Conservation (phyloP, 768 basidiomycete genomes). For the Panus rudis region DNA sequence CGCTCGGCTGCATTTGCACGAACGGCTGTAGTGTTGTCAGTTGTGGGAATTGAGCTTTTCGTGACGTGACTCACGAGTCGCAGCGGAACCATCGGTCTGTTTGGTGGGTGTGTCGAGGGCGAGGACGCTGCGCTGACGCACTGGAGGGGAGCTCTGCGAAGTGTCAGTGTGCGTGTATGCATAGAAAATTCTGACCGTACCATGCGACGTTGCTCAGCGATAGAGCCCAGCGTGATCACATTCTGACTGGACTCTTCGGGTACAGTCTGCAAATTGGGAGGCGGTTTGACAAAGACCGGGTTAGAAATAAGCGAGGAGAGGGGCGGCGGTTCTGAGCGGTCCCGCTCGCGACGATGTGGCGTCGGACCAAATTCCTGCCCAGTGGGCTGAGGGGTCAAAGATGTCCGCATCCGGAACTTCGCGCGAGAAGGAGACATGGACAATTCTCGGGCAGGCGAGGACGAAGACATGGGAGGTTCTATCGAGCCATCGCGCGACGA, state of each 20-base stretch:
- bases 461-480: slow-evolving; percentile 27
- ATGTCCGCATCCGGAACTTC: slow-evolving; percentile 56
- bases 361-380: slow-evolving; percentile 36
- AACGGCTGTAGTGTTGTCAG: no score
- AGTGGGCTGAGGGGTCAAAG: slow-evolving; percentile 63
- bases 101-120: background rate
- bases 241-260: slow-evolving; percentile 22
- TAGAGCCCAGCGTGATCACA: slow-evolving; percentile 25
- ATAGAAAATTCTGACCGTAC: slow-evolving; percentile 30
- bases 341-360: slow-evolving; percentile 35
- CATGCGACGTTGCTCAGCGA: slow-evolving; percentile 41
- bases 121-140: slow-evolving; percentile 38
- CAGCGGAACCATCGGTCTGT: background rate
- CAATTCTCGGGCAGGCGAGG: slow-evolving; percentile 28
- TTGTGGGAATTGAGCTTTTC: no score
- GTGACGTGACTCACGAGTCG: background rate
- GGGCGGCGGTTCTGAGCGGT: slow-evolving; percentile 65
- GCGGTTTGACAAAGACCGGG: slow-evolving; percentile 65
- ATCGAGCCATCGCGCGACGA: slow-evolving; percentile 36
- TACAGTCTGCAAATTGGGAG: no score
- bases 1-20: slow-evolving; percentile 52
- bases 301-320: slow-evolving; percentile 53
- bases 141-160: slow-evolving; percentile 42
- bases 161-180: background rate
- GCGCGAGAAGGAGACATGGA: slow-evolving; percentile 46